Percentiles rank a stretch among this genome's conserved stretches.
These are phyloP conservation scores for Podaxis sp. DNA, from an alignment of 768 basidiomycete genomes.

Conservation along the genomic window DNA sequence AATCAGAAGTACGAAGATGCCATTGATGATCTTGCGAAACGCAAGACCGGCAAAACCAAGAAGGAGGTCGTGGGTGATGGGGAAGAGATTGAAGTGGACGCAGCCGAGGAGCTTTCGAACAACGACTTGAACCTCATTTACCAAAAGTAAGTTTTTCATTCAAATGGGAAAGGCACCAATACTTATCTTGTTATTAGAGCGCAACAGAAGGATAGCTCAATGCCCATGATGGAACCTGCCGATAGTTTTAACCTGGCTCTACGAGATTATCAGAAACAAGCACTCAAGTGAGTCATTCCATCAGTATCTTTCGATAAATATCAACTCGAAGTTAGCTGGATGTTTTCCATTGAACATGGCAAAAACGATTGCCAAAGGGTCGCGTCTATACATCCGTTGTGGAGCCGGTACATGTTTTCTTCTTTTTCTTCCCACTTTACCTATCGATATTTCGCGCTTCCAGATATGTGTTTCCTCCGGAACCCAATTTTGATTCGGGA, in stretches of 20 bases:
- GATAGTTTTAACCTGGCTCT: constrained; percentile 73
- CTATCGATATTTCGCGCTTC: constrained; percentile 15
- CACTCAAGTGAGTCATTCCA: constrained; percentile 55
- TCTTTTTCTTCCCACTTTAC: not conserved
- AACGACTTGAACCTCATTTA: constrained; percentile 85
- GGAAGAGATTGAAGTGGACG: constrained; percentile 83
- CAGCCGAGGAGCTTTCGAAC: constrained; percentile 78
- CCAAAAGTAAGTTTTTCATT: constrained; percentile 53
- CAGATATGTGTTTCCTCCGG: constrained; percentile 75
- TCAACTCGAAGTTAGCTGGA: constrained; percentile 65
- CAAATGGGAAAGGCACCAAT: not conserved
- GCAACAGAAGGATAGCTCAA: constrained; percentile 71
- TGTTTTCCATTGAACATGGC: constrained; percentile 83
- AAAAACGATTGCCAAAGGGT: constrained; percentile 66
- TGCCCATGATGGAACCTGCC: constrained; percentile 82
- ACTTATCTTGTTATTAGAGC: constrained; percentile 51
- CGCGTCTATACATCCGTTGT: constrained; percentile 86
- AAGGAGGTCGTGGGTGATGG: constrained; percentile 78
- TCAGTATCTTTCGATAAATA: not conserved
- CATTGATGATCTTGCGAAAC: constrained; percentile 40
- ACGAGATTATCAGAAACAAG: constrained; percentile 93
- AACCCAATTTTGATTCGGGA: constrained; percentile 47
- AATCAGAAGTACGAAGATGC: constrained; percentile 38
- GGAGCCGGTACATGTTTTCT: constrained; percentile 73
- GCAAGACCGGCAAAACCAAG: constrained; percentile 37